Base-by-base conservation (phyloP, 140 eudicot genomes). In the Anethum foeniculum region DNA sequence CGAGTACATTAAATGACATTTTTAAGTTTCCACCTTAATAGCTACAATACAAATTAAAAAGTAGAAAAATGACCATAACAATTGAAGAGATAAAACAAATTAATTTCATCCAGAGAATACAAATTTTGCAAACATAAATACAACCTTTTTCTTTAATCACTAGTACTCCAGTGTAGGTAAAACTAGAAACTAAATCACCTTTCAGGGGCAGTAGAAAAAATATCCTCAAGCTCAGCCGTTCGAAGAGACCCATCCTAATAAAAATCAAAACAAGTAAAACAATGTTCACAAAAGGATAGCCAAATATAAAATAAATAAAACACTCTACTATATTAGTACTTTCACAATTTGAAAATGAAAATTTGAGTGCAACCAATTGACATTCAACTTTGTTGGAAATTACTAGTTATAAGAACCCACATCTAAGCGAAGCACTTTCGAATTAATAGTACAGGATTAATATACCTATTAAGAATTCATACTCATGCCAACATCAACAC, bases 171-270 rank as follows among this genome's bases (percentile, higher is more conserved):
- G 27, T 3, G 71, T 62, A 25, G 36, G 71, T 25, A 8, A 68
- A 68, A 32, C 43, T 68, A 32, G 19, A 68, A 68, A 30, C 23
- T 14, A 68, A 25, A 47, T 32, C 54, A 75, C 79, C 79, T 75
- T 75, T 75, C 79, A 75, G 79, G 79, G 25, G 79, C 64, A 6
- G 65, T 75, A 47, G 79, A 75, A 30, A 75, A 75, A 47, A 75
- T 52, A 75, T 75, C 79, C 79, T 75, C 79, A 47, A 75, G 64
- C 79, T 75, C 79, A 75, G 1, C 2, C 9, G 19, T 47, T 34
- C 79, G 39, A 75, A 75, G 79, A 3, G 27, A 23, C 21, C 79
- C 65, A 28, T 75, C 79, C 79, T 75, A 62, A 47, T 6, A 14
- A 21, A 71, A 28, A 25, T 13, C 2, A 34, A 19, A 69, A 6